Conservation (phyloP, 2,329 filamentous ascomycete species). For the Cladophialophora psammophila region DNA sequence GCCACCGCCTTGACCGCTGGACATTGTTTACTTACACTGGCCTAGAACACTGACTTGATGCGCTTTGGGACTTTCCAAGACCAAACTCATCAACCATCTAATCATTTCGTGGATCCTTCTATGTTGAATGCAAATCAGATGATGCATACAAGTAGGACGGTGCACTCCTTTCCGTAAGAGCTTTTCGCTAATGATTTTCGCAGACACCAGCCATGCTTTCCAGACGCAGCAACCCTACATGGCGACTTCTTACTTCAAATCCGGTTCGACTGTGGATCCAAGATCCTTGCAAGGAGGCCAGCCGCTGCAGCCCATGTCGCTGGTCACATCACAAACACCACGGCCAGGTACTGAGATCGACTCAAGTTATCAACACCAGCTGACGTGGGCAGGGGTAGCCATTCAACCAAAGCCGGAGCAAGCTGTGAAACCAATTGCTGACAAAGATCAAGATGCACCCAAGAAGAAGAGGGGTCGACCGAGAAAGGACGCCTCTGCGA, state of each 20-base stretch:
- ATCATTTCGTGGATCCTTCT: slow-evolving; percentile 36
- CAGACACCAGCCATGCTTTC: slow-evolving; percentile 25
- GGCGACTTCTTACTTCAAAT: slow-evolving; percentile 26
- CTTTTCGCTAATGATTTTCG: slow-evolving; percentile 8
- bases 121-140: slow-evolving; percentile 35
- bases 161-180: not conserved
- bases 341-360: slow-evolving; percentile 16
- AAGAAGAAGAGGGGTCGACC: slow-evolving; percentile 38
- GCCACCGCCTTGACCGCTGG: not conserved
- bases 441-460: slow-evolving; percentile 27
- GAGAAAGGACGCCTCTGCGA: slow-evolving; percentile 37
- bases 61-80: slow-evolving; percentile 29
- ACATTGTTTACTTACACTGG: slow-evolving; percentile 14
- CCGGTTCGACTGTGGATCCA: slow-evolving; percentile 35
- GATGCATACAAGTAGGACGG: slow-evolving; percentile 16
- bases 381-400: slow-evolving; percentile 16
- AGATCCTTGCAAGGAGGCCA: slow-evolving; percentile 37
- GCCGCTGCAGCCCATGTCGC: slow-evolving; percentile 20
- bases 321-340: slow-evolving; percentile 8
- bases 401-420: slow-evolving; percentile 36
- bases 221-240: slow-evolving; percentile 29
- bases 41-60: slow-evolving; percentile 32
- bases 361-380: not conserved
- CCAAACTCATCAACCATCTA: slow-evolving; percentile 30
- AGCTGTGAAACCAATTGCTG: slow-evolving; percentile 12